These are phyloP conservation scores for Coniosporium apollinis DNA, from an alignment of 495 filamentous ascomycete species.

Conservation along the genomic window DNA sequence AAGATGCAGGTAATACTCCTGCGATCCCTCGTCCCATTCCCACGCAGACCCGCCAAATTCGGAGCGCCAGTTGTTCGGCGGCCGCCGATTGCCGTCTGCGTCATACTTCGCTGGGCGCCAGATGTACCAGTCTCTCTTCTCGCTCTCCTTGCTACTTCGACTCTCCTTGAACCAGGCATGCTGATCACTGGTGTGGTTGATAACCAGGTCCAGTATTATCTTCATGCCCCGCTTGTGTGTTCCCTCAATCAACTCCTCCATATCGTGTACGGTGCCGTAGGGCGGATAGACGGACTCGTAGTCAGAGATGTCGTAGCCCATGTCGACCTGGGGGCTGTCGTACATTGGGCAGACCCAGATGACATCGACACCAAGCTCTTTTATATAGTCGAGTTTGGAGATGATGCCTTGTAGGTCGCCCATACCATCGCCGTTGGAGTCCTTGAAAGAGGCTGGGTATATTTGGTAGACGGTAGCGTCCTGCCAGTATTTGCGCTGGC, in stretches of 20 bases:
- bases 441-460: slow-evolving; percentile 49
- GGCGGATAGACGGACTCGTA: slow-evolving; percentile 44
- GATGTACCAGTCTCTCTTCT: slow-evolving; percentile 58
- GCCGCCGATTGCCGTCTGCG: slow-evolving; percentile 39
- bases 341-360: slow-evolving; percentile 56
- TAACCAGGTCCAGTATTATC: slow-evolving; percentile 55
- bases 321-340: slow-evolving; percentile 46
- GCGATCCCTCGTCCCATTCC: slow-evolving; percentile 45
- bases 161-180: slow-evolving; percentile 62
- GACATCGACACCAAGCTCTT: slow-evolving; percentile 43
- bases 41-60: slow-evolving; percentile 46
- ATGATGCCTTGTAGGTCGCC: slow-evolving; percentile 53
- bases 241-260: slow-evolving; percentile 43
- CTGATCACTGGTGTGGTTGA: slow-evolving; percentile 48
- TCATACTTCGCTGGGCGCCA: slow-evolving; percentile 47
- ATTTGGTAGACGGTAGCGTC: slow-evolving; percentile 50
- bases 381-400: slow-evolving; percentile 47
- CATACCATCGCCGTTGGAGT: slow-evolving; percentile 49
- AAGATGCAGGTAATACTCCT: slow-evolving; percentile 56
- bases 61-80: slow-evolving; percentile 55
- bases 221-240: slow-evolving; percentile 45
- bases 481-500: slow-evolving; percentile 36
- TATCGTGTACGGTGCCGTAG: slow-evolving; percentile 46
- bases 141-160: slow-evolving; percentile 38
- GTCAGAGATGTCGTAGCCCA: slow-evolving; percentile 54